phyloP scores from a whole-genome alignment of 75 land plant genomes.

The Pinus taeda region DNA sequence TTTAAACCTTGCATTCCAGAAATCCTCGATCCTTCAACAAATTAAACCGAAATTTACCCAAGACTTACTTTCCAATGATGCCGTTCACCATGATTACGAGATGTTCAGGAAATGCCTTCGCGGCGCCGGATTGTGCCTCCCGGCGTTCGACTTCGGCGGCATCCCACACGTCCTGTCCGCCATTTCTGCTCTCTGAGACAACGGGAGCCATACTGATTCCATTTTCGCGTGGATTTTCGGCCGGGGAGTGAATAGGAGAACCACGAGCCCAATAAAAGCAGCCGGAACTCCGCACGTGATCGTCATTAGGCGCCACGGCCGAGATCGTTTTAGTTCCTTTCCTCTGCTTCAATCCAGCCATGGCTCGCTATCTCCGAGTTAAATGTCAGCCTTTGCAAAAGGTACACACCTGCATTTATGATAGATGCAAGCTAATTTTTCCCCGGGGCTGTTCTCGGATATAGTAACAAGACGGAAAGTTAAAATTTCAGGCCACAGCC shows the following conservation, averaged over 20 bases:
- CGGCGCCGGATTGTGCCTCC: slow-evolving; percentile 4
- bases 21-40: no score
- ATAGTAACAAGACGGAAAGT: no score
- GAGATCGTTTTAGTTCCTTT: not conserved
- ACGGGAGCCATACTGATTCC: not conserved
- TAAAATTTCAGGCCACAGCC: no score
- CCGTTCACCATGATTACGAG: slow-evolving; percentile 90
- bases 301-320: not conserved
- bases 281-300: not conserved
- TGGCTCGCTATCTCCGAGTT: not conserved
- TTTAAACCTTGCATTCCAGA: no score
- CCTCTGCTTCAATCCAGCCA: not conserved
- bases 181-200: not conserved
- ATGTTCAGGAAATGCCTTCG: slow-evolving; percentile 33
- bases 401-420: no score
- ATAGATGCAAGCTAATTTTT: no score
- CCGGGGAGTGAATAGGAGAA: no score
- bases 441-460: no score
- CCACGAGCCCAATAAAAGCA: not conserved
- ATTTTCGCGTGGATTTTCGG: not conserved
- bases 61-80: slow-evolving; percentile 72
- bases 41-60: not conserved
- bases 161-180: not conserved
- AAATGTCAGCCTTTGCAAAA: no score
- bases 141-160: not conserved